Evolutionary conservation across 805 yeast genomes (phyloP), one percentile per base, ranked within the genome.

Genomic region (Candida palmyrensis): DNA sequence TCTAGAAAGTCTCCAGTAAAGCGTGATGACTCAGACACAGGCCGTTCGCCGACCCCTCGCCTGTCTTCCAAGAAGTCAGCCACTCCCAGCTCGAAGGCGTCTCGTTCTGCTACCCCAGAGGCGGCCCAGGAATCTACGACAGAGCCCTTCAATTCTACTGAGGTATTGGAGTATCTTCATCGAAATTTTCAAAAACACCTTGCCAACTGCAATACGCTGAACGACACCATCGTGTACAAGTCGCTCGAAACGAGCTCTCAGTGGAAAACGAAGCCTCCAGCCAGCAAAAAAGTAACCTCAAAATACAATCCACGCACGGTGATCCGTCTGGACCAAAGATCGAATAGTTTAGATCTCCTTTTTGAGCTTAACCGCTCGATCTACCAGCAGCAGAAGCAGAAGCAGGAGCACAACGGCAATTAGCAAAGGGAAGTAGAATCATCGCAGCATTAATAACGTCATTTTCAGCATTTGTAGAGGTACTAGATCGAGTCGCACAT

Each of bases 191-290:
- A 39, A n/a, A 36, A 33, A 6, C 44, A 49, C 18, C 24, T 51
- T 11, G 34, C 34, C 3, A 31, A 31, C 19, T 24, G 13, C 42
- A 44, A 13, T 38, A 39, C 27, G 51, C 59, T 20, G 45, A 42
- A 15, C 29, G 36, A 4, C 53, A 53, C 41, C 42, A 41, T 39
- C 19, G 33, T 51, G 9, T 54, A 55, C 30, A 42, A 47, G 28
- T 47, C 55, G 26, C 45, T 51, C 4, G 60, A 56, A 6, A 17
- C 53, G 7, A 42, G 49, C 3, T 44, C 49, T 3, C 47, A 37
- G 27, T 49, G 54, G 54, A 49, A 35, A 30, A 42, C 50, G 12
- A 30, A 24, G 16, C 20, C 35, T 15, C 19, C 18, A 12, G 25
- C 18, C n/a, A 35, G 30, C 2, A 36, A 29, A 20, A 24, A 25